Conservation (phyloP, 139 green algal genomes). For the Astrephomene gubernaculifera region DNA sequence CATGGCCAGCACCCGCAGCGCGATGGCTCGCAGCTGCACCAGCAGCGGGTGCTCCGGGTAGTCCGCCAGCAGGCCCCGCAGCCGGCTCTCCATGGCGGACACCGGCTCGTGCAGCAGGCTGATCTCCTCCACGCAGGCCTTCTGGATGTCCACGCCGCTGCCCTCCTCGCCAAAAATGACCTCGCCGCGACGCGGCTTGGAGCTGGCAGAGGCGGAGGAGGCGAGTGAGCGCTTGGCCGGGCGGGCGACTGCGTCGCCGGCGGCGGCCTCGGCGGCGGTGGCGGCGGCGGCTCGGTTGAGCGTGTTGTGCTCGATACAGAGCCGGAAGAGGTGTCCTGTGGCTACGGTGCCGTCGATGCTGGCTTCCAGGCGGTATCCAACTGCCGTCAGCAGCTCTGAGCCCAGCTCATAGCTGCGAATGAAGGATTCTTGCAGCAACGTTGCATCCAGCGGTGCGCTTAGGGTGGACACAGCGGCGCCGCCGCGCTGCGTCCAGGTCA, state of each 20-base stretch:
- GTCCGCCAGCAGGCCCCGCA: constrained; percentile 86
- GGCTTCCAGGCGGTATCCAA: constrained; percentile 24
- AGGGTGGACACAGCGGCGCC: constrained; percentile 34
- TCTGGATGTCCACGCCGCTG: constrained; percentile 78
- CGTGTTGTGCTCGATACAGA: constrained; percentile 54
- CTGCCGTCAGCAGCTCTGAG: constrained; percentile 26
- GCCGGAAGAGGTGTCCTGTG: constrained; percentile 70
- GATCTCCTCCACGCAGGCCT: constrained; percentile 77
- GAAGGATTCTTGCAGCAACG: background rate
- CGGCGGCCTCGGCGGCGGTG: constrained; percentile 43
- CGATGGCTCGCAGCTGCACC: constrained; percentile 85
- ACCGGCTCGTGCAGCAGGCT: constrained; percentile 81
- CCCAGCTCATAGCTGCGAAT: constrained; percentile 40
- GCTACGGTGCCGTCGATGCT: constrained; percentile 59
- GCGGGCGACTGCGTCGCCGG: background rate
- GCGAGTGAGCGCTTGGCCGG: background rate
- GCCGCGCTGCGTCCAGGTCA: background rate
- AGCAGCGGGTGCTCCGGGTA: constrained; percentile 96
- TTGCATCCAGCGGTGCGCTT: background rate
- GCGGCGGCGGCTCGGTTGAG: constrained; percentile 44
- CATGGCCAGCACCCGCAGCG: constrained; percentile 80
- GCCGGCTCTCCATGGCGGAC: constrained; percentile 59
- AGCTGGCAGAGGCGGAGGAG: no score
- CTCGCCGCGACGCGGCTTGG: background rate
- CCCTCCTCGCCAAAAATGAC: constrained; percentile 32